Evolutionary conservation across 2,329 filamentous ascomycete genomes (phyloP).

Genomic region (Sarocladiaceae sp.): DNA sequence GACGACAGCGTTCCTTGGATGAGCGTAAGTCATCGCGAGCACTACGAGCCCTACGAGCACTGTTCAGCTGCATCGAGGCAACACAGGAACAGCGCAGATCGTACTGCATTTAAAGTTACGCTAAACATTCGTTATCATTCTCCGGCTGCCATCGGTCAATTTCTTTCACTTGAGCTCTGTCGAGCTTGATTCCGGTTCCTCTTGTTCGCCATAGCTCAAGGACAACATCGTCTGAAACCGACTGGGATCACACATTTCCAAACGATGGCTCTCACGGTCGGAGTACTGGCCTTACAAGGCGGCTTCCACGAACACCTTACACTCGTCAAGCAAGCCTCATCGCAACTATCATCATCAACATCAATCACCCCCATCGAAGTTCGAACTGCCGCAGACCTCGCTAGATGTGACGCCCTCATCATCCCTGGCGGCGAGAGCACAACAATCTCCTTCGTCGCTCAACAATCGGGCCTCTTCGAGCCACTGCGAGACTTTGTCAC

Average conservation of each 20-base stretch:
- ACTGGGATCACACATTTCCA: no score
- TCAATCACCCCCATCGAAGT: conserved; percentile 68
- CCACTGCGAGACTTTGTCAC: conserved; percentile 87
- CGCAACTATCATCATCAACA: conserved; percentile 31
- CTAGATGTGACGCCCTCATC: conserved; percentile 72
- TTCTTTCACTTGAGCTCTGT: not conserved
- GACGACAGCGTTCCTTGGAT: no score
- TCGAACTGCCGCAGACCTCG: conserved; percentile 65
- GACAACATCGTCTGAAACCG: no score
- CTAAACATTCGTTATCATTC: no score
- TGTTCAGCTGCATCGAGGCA: no score
- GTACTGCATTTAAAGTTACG: no score
- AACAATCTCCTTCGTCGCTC: conserved; percentile 82
- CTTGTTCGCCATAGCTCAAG: not conserved
- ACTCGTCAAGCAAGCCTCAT: conserved; percentile 63
- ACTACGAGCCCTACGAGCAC: no score
- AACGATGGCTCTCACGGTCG: conserved; percentile 40
- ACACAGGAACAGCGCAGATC: no score
- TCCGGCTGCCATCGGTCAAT: no score
- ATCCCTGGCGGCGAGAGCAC: conserved; percentile 95
- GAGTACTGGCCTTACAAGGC: conserved; percentile 75
- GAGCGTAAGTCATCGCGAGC: no score
- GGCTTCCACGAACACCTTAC: conserved; percentile 85
- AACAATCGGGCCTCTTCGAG: conserved; percentile 72
- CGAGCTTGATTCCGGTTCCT: no score